A percentile compares a stretch with the other conserved stretches of the same genome.
Conservation (phyloP, 1,284 basidiomycete genomes). For the Tylopilus sp. region DNA sequence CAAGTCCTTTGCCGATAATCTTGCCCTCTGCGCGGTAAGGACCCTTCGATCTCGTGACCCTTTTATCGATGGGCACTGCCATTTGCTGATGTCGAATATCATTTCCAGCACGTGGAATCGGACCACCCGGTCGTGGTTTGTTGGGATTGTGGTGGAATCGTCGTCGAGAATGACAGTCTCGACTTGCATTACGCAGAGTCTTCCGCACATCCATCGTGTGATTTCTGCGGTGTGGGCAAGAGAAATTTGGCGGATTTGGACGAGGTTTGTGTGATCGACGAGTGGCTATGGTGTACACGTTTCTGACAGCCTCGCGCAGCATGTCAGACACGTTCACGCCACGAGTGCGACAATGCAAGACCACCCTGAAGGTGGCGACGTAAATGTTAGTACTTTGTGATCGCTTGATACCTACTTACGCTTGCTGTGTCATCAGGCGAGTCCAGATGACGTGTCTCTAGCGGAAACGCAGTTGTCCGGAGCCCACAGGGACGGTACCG, state of each 20-base stretch:
- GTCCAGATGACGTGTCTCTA: not conserved
- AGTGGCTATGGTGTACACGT: not conserved
- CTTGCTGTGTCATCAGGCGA: conserved; percentile 5
- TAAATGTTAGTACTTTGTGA: conserved; percentile 6
- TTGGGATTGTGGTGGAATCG: conserved; percentile 29
- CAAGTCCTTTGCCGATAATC: conserved; percentile 20
- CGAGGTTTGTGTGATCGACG: conserved; percentile 19
- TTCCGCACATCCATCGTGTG: conserved; percentile 24
- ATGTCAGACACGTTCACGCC: conserved; percentile 19
- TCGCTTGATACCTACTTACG: conserved; percentile 8
- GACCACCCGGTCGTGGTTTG: conserved; percentile 28
- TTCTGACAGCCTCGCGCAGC: conserved; percentile 16
- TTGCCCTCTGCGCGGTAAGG: conserved; percentile 24
- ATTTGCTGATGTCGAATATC: not conserved
- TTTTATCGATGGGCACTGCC: not conserved
- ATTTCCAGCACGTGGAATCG: conserved; percentile 20
- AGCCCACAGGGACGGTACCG: not conserved
- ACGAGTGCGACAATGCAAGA: conserved; percentile 6
- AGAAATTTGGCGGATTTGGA: conserved; percentile 16
- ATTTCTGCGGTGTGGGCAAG: conserved; percentile 20
- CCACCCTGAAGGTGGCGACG: not conserved
- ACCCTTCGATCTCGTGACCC: not conserved
- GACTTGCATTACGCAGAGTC: conserved; percentile 28
- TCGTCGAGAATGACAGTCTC: conserved; percentile 22
- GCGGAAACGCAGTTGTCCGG: not conserved